phyloP scores from a whole-genome alignment of 2,329 filamentous ascomycete genomes.

The Verticillium longisporum region DNA sequence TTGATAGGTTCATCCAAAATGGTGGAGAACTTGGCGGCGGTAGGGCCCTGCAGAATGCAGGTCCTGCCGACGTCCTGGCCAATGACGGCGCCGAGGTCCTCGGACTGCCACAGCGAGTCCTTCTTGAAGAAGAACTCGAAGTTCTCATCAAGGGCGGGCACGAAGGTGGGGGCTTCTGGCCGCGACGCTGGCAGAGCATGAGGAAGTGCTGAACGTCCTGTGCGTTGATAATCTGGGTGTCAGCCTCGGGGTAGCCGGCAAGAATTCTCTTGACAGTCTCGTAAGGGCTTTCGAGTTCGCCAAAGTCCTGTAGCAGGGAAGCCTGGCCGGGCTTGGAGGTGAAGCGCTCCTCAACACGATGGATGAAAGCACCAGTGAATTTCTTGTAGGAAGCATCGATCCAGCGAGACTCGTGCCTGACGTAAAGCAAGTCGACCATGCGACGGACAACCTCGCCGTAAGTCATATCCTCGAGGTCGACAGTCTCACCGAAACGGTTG shows the following conservation, averaged over 20 bases:
- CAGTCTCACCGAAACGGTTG: slow-evolving; percentile 71
- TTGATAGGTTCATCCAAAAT: slow-evolving; percentile 89
- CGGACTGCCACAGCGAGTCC: slow-evolving; percentile 98
- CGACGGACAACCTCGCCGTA: slow-evolving; percentile 82
- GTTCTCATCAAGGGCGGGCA: slow-evolving; percentile 90
- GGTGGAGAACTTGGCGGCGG: slow-evolving; percentile 84
- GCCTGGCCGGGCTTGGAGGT: slow-evolving; percentile 63
- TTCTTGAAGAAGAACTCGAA: slow-evolving; percentile 99
- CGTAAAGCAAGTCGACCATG: slow-evolving; percentile 84
- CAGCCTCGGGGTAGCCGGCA: slow-evolving; percentile 75
- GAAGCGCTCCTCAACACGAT: slow-evolving; percentile 94
- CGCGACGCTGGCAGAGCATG: slow-evolving; percentile 80
- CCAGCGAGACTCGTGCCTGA: slow-evolving; percentile 86
- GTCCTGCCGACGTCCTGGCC: slow-evolving; percentile 93
- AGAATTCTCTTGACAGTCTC: slow-evolving; percentile 72
- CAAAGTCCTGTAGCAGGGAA: slow-evolving; percentile 83
- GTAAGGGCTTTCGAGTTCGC: slow-evolving; percentile 80
- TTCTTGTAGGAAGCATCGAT: slow-evolving; percentile 78
- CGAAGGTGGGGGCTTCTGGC: slow-evolving; percentile 97
- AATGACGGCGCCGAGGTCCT: slow-evolving; percentile 92
- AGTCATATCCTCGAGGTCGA: slow-evolving; percentile 93
- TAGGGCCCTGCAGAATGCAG: slow-evolving; percentile 92
- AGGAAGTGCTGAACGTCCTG: slow-evolving; percentile 98
- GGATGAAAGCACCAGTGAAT: slow-evolving; percentile 91
- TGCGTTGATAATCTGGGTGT: slow-evolving; percentile 89